Conservation (phyloP, 768 basidiomycete species). For the Collybia mongolica region DNA sequence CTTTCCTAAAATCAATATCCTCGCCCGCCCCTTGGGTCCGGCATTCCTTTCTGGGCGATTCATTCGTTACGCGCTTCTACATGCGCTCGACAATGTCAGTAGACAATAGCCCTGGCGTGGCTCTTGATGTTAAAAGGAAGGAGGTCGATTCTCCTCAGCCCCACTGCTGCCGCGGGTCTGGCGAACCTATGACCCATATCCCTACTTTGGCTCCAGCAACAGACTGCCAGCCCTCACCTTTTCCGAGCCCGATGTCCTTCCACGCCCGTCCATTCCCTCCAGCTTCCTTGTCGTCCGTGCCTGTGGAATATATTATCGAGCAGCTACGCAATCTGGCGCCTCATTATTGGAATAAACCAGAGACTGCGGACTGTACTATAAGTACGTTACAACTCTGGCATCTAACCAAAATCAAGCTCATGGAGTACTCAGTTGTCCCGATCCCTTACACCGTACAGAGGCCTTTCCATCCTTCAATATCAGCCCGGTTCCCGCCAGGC, state of each 20-base stretch:
- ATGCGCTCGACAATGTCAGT: slow-evolving; percentile 20
- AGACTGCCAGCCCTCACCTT: slow-evolving; percentile 23
- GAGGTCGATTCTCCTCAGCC: slow-evolving; percentile 24
- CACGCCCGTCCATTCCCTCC: slow-evolving; percentile 63
- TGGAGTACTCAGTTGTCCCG: slow-evolving; percentile 42
- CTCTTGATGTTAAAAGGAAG: slow-evolving; percentile 26
- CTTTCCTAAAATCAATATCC: slow-evolving; percentile 14
- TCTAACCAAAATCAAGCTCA: background rate
- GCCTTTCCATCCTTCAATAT: slow-evolving; percentile 26
- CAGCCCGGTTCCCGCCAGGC: slow-evolving; percentile 26
- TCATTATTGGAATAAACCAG: slow-evolving; percentile 72
- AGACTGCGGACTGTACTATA: slow-evolving; percentile 78
- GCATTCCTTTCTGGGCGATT: slow-evolving; percentile 27
- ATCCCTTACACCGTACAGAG: slow-evolving; percentile 40
- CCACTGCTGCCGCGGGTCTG: slow-evolving; percentile 41
- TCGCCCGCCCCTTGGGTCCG: slow-evolving; percentile 24
- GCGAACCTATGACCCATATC: slow-evolving; percentile 29
- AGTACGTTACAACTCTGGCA: slow-evolving; percentile 37
- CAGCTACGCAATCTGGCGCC: slow-evolving; percentile 67
- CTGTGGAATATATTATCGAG: slow-evolving; percentile 70
- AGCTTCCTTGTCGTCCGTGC: slow-evolving; percentile 59
- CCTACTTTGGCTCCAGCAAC: slow-evolving; percentile 22
- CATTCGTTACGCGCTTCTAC: slow-evolving; percentile 14
- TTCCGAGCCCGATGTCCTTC: slow-evolving; percentile 37
- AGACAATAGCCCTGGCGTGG: slow-evolving; percentile 28